Conservation (phyloP, 345 rosid genomes). For the Lepidium sativum region DNA sequence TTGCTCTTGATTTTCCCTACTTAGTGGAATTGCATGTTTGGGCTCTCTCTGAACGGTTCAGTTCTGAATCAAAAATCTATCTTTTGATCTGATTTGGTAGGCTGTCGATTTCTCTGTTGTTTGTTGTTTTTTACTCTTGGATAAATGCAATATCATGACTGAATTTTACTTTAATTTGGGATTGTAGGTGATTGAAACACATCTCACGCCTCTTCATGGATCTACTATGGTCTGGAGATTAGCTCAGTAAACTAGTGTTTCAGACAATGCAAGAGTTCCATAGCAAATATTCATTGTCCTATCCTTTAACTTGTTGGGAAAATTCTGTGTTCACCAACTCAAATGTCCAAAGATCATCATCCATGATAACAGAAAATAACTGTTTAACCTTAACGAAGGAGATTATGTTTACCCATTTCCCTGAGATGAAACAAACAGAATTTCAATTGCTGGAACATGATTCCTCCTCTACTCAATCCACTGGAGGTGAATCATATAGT, state of each 20-base stretch:
- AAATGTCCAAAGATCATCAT: slow-evolving; percentile 8
- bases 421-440: slow-evolving; percentile 30
- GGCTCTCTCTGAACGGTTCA: background rate
- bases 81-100: background rate
- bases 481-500: slow-evolving; percentile 39
- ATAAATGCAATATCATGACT: background rate
- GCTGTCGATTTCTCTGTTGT: background rate
- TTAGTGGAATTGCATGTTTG: slow-evolving; percentile 7
- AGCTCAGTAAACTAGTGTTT: background rate
- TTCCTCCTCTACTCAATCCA: slow-evolving; percentile 56
- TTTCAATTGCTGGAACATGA: slow-evolving; percentile 41
- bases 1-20: too few relatives aligned
- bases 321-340: slow-evolving; percentile 10
- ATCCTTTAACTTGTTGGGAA: slow-evolving; percentile 6
- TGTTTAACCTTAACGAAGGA: slow-evolving; percentile 7
- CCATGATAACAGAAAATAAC: slow-evolving; percentile 5
- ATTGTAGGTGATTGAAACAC: background rate
- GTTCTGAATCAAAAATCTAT: background rate
- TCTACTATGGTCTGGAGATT: background rate
- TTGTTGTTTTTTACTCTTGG: background rate
- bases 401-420: slow-evolving; percentile 20
- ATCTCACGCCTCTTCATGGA: background rate
- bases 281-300: background rate
- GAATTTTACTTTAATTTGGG: background rate
- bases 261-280: slow-evolving; percentile 19